Conservation (phyloP, 441 rosid species). For the Metrosideros polymorpha region DNA sequence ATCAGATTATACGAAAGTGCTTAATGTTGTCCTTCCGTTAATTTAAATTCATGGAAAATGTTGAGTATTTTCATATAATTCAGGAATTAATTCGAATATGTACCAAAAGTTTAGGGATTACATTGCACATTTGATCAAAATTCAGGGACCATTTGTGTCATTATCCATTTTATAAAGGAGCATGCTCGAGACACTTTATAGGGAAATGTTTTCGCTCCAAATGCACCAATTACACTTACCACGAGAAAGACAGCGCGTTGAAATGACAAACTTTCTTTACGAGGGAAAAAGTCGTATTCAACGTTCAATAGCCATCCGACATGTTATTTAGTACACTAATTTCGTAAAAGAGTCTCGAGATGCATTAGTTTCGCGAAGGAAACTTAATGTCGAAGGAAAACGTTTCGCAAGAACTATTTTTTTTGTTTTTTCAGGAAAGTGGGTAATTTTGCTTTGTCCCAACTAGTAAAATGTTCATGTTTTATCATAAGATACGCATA, state of each 20-base stretch:
- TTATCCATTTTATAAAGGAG: no score
- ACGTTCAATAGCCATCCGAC: neutral
- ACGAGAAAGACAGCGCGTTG: accelerated
- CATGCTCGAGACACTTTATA: neutral
- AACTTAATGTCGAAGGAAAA: neutral
- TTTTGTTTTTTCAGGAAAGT: neutral
- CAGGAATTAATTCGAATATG: no score
- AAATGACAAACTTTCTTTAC: neutral
- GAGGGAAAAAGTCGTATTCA: neutral
- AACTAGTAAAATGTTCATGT: neutral
- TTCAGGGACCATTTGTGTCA: no score
- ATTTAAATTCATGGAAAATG: no score
- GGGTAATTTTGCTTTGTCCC: neutral
- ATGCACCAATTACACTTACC: neutral
- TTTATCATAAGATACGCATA: neutral
- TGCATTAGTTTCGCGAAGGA: neutral
- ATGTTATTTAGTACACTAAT: neutral
- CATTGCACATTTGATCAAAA: no score
- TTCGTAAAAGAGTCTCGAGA: neutral
- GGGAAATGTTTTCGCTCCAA: neutral
- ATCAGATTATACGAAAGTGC: no score
- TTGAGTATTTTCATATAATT: no score
- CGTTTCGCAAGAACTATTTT: neutral
- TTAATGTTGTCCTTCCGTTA: no score
- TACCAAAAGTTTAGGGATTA: no score